Base-by-base conservation (phyloP, 1,284 basidiomycete genomes). In the Melampsora larici-populina region DNA sequence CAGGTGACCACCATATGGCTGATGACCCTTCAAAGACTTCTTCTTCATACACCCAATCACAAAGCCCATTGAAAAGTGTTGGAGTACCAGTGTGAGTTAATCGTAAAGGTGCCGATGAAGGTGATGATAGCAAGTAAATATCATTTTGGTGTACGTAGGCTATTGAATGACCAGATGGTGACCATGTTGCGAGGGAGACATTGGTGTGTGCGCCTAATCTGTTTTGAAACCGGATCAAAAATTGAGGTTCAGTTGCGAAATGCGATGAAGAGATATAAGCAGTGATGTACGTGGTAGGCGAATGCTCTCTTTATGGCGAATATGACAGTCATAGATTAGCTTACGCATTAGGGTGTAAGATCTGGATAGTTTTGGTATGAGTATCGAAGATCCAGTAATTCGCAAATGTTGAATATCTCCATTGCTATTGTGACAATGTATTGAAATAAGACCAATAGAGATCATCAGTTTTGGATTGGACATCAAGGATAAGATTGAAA, bases 1-100 rank as follows among this genome's bases (percentile, higher is more conserved):
- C 89, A 0, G 94, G 94, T 36, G 91, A 91, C 90, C 93, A 97
- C 94, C 94, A 98, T 8, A 96, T 86, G 0, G 94, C 90, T 70
- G 85, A 89, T 81, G 94, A 89, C 48, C 85, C 83, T 5, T 87
- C 85, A 80, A 94, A 92, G 31, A 98, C 88, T 79, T 84, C 82
- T 62, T 70, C 68, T 70, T 82, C 82, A 65, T 83, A 82, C 17
- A 82, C 82, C 84, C 96, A 98, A 84, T 97, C 94, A 0, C 94
- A 92, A 0, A 97, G 91, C 7, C 94, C 96, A 82, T 98, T 91
- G 87, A 98, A 97, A 40, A 94, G 86, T 0, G 91, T 91, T 0
- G 88, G 86, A 64, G 91, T 92, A 0, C 95, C 96, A 29, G 90
- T 89, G 0, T 86, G 85, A 0, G 96, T 99, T 8, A 99, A 86